phyloP scores from a whole-genome alignment of 805 yeast species.

The Gaillardinia entomophila region DNA sequence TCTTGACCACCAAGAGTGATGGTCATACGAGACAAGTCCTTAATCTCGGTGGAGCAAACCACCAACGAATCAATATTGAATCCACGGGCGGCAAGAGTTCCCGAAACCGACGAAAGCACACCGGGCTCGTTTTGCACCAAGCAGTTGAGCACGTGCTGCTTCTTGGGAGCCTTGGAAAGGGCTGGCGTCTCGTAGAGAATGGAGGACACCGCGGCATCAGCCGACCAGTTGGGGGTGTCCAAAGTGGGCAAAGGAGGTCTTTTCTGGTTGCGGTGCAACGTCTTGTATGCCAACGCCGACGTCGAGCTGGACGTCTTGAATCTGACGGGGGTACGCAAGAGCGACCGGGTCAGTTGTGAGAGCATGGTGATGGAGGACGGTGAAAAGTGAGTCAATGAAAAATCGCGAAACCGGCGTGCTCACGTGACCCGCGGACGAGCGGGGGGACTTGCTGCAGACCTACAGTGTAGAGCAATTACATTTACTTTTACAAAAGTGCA shows the following conservation, averaged over 20 bases:
- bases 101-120: constrained; percentile 87
- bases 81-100: constrained; percentile 96
- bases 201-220: constrained; percentile 94
- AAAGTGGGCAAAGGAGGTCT: constrained; percentile 90
- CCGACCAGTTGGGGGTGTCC: constrained; percentile 92
- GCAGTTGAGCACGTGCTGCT: constrained; percentile 91
- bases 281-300: constrained; percentile 91
- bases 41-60: constrained; percentile 94
- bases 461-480: too few relatives aligned
- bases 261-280: constrained; percentile 76
- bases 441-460: too few relatives aligned
- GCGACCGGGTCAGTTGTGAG: background rate
- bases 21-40: constrained; percentile 94
- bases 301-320: constrained; percentile 57
- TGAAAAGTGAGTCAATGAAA: background rate
- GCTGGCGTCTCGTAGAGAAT: constrained; percentile 88
- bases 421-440: too few relatives aligned
- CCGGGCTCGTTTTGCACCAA: constrained; percentile 98
- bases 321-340: constrained; percentile 5
- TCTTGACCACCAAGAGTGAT: constrained; percentile 92
- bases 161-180: constrained; percentile 54
- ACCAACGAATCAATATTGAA: constrained; percentile 97
- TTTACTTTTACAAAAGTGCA: too few relatives aligned
- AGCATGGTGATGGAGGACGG: background rate
- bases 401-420: background rate